Evolutionary conservation across 345 rosid genomes (phyloP).

Genomic region (Eucalyptus erythrocorys): DNA sequence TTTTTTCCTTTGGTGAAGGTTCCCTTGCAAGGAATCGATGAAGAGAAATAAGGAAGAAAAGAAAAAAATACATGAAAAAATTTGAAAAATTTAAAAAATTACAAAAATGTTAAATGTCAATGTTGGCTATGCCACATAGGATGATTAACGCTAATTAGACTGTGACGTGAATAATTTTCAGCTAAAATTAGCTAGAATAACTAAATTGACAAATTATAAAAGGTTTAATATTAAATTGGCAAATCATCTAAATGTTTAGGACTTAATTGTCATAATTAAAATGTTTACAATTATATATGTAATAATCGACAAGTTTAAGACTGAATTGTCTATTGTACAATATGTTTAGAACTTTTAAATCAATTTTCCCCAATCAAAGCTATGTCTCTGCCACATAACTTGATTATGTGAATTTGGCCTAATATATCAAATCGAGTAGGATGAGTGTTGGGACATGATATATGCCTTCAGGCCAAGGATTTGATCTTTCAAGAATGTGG

Average conservation of each 20-base stretch:
- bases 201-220: background rate
- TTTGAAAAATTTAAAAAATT: accelerated
- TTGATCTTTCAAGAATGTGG: background rate
- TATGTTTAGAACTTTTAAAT: background rate
- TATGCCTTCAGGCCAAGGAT: background rate
- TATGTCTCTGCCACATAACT: background rate
- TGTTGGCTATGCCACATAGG: accelerated
- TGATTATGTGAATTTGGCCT: background rate
- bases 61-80: background rate
- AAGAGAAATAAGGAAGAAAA: background rate
- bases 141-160: accelerated
- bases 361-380: background rate
- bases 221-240: background rate
- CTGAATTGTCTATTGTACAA: accelerated
- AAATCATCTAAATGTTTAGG: background rate
- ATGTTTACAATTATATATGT: too few species aligned
- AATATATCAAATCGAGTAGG: background rate
- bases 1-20: accelerated
- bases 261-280: background rate
- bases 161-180: accelerated
- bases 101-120: accelerated
- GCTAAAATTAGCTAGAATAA: background rate
- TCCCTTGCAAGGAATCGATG: background rate
- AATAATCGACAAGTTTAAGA: background rate
- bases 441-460: background rate